Evolutionary conservation across 345 rosid species (phyloP).

Genomic region (Isatis tinctoria): DNA sequence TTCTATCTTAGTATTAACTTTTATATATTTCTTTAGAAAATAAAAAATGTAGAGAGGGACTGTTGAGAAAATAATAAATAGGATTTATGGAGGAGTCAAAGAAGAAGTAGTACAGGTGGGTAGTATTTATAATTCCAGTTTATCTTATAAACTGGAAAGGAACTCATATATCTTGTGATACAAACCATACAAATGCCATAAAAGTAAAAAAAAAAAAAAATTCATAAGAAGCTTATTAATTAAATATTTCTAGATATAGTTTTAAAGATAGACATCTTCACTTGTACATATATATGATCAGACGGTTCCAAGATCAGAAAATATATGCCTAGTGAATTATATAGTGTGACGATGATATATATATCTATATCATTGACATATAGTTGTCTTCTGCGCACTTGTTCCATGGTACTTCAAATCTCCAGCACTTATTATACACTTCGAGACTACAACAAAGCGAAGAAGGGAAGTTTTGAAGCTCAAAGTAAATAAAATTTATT

Average conservation of each 20-base stretch:
- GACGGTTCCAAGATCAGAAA: neutral
- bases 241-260: neutral
- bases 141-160: neutral
- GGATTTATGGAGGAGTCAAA: too few relatives aligned
- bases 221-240: neutral
- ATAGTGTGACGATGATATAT: neutral
- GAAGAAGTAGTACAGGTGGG: neutral
- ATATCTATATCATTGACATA: neutral
- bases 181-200: neutral
- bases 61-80: too few relatives aligned
- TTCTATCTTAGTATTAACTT: too few relatives aligned
- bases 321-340: neutral
- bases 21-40: too few relatives aligned
- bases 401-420: conserved; percentile 6
- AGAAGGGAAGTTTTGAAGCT: neutral
- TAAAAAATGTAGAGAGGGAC: too few relatives aligned
- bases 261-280: neutral
- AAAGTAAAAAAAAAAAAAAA: neutral
- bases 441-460: neutral
- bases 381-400: conserved; percentile 9
- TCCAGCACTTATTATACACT: conserved; percentile 15
- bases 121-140: neutral
- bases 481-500: neutral
- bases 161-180: conserved; percentile 1
- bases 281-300: conserved; percentile 3